These are phyloP conservation scores for Rhodomyrtus psidioides DNA, from an alignment of 441 rosid genomes.

Conservation along the genomic window DNA sequence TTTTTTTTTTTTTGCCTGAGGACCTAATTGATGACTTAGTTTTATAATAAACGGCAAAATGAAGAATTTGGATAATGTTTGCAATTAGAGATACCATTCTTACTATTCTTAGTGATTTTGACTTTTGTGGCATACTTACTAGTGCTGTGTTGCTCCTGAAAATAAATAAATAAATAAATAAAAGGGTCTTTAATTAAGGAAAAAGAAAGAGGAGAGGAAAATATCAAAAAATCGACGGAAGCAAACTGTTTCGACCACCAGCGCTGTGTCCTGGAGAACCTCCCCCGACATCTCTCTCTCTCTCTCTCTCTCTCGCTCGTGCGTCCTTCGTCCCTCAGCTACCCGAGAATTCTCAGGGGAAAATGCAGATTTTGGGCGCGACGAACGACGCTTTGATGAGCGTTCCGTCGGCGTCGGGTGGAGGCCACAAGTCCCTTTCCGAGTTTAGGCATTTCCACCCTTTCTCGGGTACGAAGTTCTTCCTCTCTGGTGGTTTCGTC, in stretches of 20 bases:
- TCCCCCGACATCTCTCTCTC: not conserved
- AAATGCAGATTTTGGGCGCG: conserved; percentile 25
- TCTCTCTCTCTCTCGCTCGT: not conserved
- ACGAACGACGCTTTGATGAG: conserved; percentile 23
- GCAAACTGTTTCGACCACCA: not conserved
- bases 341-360: not conserved
- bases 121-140: not conserved
- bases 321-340: not conserved
- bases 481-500: conserved; percentile 5
- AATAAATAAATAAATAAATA: not conserved
- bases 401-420: conserved; percentile 24
- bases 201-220: not conserved
- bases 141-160: not conserved
- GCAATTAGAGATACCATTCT: not conserved
- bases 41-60: not conserved
- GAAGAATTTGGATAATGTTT: not conserved
- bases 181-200: not conserved
- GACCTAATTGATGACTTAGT: not conserved
- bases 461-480: conserved; percentile 16
- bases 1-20: not conserved
- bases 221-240: not conserved
- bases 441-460: conserved; percentile 19
- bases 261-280: not conserved
- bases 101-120: not conserved
- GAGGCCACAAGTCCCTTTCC: conserved; percentile 9